Base-by-base conservation (phyloP, 78 protist genomes). In the Neovahlkampfia damariscottae region DNA sequence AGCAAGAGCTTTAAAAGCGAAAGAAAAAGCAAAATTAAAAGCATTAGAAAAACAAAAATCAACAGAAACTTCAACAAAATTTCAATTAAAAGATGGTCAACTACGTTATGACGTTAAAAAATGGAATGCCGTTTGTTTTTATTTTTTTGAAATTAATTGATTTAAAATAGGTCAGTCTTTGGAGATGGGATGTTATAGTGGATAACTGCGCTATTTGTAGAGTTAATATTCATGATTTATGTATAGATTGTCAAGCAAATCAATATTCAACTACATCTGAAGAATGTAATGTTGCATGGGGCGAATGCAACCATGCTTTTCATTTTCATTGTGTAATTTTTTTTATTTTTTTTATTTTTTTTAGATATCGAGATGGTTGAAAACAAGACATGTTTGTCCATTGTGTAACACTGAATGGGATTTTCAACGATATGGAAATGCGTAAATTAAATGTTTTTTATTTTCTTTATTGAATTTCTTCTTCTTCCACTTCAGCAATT, bases 111-210 rank as follows among this genome's bases (percentile, higher is more conserved):
- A 88, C 41, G 89, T 92, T 28, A 92, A 92, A 75, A 88, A 93
- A 83, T 94, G 98, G 98, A 91, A 91, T 40, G 98, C 98, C 37
- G 98, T 94, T 6, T 94, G n/a, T n/a, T n/a, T n/a, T n/a, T n/a
- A n/a, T n/a, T n/a, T n/a, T n/a, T n/a, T n/a, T n/a, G n/a, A n/a
- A n/a, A n/a, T n/a, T n/a, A n/a, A n/a, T n/a, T n/a, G n/a, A n/a
- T n/a, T n/a, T n/a, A n/a, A n/a, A n/a, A n/a, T n/a, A n/a, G n/a
- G n/a, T n/a, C n/a, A n/a, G 95, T 27, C 77, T 94, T 10, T 94
- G 98, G 98, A 77, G 87, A 29, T 90, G 95, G 98, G 94, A 94
- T 62, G 86, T 94, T 69, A 83, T 85, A 9, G 94, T 91, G 10
- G 98, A 94, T 74, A 92, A 81, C 71, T 94, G 98, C 39, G 98